Percentiles rank a stretch among this genome's conserved stretches.
Conservation (phyloP, 2,329 filamentous ascomycete genomes). For the Alternaria panax region DNA sequence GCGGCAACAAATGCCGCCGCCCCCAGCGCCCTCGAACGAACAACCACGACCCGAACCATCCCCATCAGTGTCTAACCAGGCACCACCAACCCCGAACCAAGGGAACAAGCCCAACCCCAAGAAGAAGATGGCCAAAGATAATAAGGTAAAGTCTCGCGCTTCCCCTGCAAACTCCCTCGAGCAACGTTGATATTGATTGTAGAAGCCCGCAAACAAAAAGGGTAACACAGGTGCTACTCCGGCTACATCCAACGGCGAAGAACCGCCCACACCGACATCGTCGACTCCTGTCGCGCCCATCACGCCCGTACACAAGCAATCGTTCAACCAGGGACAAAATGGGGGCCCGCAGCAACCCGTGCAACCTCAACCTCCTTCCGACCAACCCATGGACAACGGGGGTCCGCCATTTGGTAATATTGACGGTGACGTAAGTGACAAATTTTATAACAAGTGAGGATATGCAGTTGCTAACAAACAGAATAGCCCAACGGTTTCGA, state of each 20-base stretch:
- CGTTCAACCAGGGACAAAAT: conserved; percentile 48
- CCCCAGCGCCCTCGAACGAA: conserved; percentile 55
- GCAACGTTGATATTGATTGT: conserved; percentile 47
- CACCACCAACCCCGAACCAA: conserved; percentile 79
- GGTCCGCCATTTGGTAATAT: conserved; percentile 52
- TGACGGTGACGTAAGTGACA: conserved; percentile 44
- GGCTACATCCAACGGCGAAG: conserved; percentile 53
- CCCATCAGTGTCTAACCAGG: conserved; percentile 56
- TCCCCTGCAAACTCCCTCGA: conserved; percentile 17
- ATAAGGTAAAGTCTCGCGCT: conserved; percentile 67
- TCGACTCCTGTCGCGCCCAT: conserved; percentile 59
- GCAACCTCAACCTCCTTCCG: conserved; percentile 45
- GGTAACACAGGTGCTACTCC: conserved; percentile 51
- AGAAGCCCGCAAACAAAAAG: conserved; percentile 53
- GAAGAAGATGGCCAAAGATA: conserved; percentile 74
- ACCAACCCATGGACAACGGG: conserved; percentile 45
- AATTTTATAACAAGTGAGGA: not conserved
- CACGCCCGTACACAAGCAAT: conserved; percentile 53
- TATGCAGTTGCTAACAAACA: conserved; percentile 16
- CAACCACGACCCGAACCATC: conserved; percentile 56
- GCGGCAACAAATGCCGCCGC: conserved; percentile 64
- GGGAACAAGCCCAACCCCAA: conserved; percentile 76
- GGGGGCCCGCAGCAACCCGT: conserved; percentile 41
- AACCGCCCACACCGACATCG: conserved; percentile 58
- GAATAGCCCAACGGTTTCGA: conserved; percentile 44